Evolutionary conservation across 2,329 filamentous ascomycete species (phyloP).

Genomic region (Didymella segeticola): DNA sequence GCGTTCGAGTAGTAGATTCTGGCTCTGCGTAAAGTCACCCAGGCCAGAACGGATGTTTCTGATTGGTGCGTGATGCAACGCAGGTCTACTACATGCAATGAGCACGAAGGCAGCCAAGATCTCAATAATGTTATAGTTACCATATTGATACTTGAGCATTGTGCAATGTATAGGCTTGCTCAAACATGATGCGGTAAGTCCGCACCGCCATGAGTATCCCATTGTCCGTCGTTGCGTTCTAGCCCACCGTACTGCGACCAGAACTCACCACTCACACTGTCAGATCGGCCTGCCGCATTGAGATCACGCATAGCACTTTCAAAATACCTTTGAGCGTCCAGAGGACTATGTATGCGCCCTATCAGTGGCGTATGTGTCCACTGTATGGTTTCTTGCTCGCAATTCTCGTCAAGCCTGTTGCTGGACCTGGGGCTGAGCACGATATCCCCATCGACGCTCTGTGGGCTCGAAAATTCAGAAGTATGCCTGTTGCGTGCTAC

Average conservation of each 20-base stretch:
- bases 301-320: not conserved
- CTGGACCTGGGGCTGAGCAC: not conserved
- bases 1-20: not conserved
- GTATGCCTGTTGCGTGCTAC: slow-evolving; percentile 14
- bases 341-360: not conserved
- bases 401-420: not conserved
- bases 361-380: not conserved
- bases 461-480: slow-evolving; percentile 1
- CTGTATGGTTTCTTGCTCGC: not conserved
- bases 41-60: not conserved
- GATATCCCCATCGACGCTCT: not conserved
- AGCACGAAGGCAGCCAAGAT: not conserved
- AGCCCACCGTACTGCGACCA: not conserved
- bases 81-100: not conserved
- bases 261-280: not conserved
- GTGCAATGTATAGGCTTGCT: not conserved
- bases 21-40: not conserved
- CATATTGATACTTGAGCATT: not conserved
- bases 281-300: not conserved
- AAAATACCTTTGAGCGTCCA: not conserved
- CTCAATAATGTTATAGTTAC: not conserved
- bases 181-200: not conserved
- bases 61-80: not conserved
- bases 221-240: not conserved
- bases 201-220: not conserved